Base-by-base conservation (phyloP, 2,329 filamentous ascomycete species). In the Phialophora chinensis region DNA sequence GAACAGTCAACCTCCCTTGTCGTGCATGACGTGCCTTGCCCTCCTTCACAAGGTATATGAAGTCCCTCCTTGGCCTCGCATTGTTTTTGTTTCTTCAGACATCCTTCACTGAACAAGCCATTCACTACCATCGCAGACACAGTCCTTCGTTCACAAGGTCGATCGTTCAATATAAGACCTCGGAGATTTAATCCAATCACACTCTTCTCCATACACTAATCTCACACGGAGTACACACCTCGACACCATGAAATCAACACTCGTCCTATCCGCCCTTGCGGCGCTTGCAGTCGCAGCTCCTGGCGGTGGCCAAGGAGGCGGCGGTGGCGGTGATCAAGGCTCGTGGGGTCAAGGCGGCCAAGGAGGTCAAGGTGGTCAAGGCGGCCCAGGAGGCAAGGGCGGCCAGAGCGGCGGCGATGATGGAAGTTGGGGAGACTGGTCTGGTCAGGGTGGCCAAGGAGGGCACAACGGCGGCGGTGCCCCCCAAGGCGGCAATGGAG, bases 271-370 rank as follows among this genome's bases (percentile, higher is more conserved):
- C 8, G 70, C 68, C 42, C 62, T 72, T 35, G 70, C 67, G 4
- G 50, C 70, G 20, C 29, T 73, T 44, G 69, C 63, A 47, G 66
- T 68, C 63, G 71, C 71, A 29, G 60, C 67, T 42, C 70, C 71
- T 54, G 66, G 62, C 25, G 65, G 62, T 17, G 66, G 62, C 55
- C 27, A 27, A 31, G 53, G 62, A 23, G 62, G 60, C 2, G 35
- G 25, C 55, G 17, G 42, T 17, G 65, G 67, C 25, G 65, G 63
- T 25, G 55, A 33, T 25, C 62, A 62, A 14, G 65, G 65, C 33
- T 29, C 44, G 17, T 33, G 60, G n/a, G 67, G 67, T 33, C 38
- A 44, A 35, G 63, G 60, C 31, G 62, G 57, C 38, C 42, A 23
- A 8, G 66, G 70, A 58, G 69, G 68, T 65, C 33, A 66, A 25